Evolutionary conservation across 2,329 filamentous ascomycete genomes (phyloP), one percentile per base, ranked within the genome.

Genomic region (Sclerotinia borealis): DNA sequence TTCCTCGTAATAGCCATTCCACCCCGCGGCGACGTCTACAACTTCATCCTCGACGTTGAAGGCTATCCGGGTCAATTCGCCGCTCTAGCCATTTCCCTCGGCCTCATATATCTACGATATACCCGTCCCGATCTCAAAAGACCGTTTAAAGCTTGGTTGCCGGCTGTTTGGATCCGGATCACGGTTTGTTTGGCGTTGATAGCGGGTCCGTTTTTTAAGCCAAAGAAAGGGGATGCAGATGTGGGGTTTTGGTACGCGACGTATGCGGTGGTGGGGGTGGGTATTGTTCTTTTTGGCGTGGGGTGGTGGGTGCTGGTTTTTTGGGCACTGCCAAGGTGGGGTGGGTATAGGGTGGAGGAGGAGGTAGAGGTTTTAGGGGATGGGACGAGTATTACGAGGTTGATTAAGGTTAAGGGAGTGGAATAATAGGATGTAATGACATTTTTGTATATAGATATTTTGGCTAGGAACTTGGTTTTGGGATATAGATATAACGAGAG

Each of bases 241-340:
- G 77, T 76, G n/a, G 78, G 77, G 1, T 68, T 84, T 43, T 83
- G 80, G 67, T 83, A 83, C 64, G 82, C 80, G 2, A 82, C 79
- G 8, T 84, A 84, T 70, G 81, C 81, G 1, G 75, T 84, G 55
- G 80, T 83, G 7, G 81, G 81, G 4, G 75, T 79, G 11, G 76
- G 77, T 25, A 79, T 83, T 61, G 76, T 90, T 39, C 39, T 81
- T 0, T 82, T 85, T 54, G 86, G 83, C 0, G 71, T 87, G 0
- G 1, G 84, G 0, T 91, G 91, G 71, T 92, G 89, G 89, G 86
- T 84, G 66, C 65, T 89, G 1, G 89, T 85, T 83, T 86, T 86
- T 0, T 78, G 84, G 3, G 67, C 84, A 1, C 72, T 91, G 29
- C 89, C 89, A 1, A 77, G 75, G 48, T 81, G 81, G 75, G 78